Base-by-base conservation (phyloP, 2,329 filamentous ascomycete species). In the Teratosphaeriaceae sp. region DNA sequence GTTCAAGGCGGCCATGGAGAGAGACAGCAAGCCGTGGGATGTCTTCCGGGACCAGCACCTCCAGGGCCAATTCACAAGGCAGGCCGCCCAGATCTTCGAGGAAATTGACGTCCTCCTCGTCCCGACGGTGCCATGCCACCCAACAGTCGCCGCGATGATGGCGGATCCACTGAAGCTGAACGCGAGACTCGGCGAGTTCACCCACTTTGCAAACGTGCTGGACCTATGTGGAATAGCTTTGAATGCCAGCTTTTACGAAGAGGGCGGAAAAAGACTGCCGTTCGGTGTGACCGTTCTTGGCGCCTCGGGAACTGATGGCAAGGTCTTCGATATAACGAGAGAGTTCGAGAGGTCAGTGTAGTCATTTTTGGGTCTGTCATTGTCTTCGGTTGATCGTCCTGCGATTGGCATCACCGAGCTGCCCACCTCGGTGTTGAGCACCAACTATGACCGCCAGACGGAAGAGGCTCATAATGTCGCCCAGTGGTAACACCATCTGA, bases 131-230 rank as follows among this genome's bases (percentile, higher is more conserved):
- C 48, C 56, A 5, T 53, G 48, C 30, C 58, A 61, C 45, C 77
- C 78, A 29, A 77, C 70, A 0, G 66, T 79, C 2, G 63, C 69
- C 15, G 68, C 77, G 45, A 66, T 81, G 36, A 61, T 66, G 1
- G 60, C 60, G 2, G 71, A 78, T 31, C 77, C 77, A 0, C 65
- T 81, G 18, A 60, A 57, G 13, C 68, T 74, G 53, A 81, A 81
- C 50, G 73, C 73, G 3, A 58, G 67, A 3, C 55, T 79, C 5
- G 75, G 76, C 5, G 71, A 68, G 29, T 80, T 79, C 44, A 79
- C 76, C 0, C 78, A 80, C 53, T 79, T 75, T 53, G 78, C 72
- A 13, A 81, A 81, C 51, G 74, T 81, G 21, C 58, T 81, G 15
- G 77, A 81, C 56, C 67, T 79, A 51, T 72, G 71, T 29, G 75